These are phyloP conservation scores for Trichoderma aggressivum DNA, from an alignment of 2,329 filamentous ascomycete species.

Conservation along the genomic window DNA sequence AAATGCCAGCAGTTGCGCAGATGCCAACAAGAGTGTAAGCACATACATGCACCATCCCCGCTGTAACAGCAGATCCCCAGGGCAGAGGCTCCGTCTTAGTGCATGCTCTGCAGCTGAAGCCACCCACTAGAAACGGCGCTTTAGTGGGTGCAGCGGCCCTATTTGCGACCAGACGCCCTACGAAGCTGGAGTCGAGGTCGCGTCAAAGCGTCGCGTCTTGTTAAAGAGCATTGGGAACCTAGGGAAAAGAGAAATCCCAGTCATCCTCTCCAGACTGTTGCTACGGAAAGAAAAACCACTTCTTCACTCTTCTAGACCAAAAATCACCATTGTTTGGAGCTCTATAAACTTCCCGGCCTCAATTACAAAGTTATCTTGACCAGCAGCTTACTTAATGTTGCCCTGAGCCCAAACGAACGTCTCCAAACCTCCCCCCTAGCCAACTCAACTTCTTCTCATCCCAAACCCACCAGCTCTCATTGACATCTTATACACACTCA, in stretches of 20 bases:
- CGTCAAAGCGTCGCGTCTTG: slow-evolving; percentile 4
- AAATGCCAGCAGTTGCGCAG: background rate
- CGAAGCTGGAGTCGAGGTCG: background rate
- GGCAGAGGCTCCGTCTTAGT: background rate
- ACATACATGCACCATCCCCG: background rate
- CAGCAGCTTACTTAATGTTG: slow-evolving; percentile 5
- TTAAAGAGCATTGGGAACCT: background rate
- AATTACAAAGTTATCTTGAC: background rate
- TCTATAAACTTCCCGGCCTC: background rate
- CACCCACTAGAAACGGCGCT: background rate
- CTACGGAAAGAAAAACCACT: background rate
- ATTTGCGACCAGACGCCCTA: background rate
- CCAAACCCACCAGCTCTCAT: background rate
- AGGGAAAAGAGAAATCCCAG: background rate
- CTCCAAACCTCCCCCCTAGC: background rate
- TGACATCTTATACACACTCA: background rate
- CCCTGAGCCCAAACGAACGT: background rate
- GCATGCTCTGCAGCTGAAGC: background rate
- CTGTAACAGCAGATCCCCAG: slow-evolving; percentile 6
- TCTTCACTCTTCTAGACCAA: background rate
- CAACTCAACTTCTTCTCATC: background rate
- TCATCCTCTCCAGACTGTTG: background rate
- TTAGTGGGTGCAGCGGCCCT: slow-evolving; percentile 9
- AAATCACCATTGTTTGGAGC: background rate
- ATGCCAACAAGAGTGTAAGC: background rate